A percentile compares a stretch with the other conserved stretches of the same genome.
Evolutionary conservation across 2,329 filamentous ascomycete genomes (phyloP).

Genomic region (Chrysoporthe deuterocubensis): DNA sequence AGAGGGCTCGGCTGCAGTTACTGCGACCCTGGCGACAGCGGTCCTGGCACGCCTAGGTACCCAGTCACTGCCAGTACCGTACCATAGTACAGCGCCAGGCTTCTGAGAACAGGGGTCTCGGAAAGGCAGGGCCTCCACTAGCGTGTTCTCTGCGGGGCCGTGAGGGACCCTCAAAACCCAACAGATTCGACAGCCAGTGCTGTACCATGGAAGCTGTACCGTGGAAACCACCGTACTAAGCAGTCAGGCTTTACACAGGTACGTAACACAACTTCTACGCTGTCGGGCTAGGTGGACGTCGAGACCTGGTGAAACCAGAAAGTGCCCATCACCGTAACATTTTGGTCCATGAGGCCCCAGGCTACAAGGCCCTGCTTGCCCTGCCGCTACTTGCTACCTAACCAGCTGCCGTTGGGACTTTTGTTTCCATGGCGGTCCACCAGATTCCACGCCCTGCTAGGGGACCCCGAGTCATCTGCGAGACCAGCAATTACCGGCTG

Average conservation of each 20-base stretch:
- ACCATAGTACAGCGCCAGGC: not conserved
- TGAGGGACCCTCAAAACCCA: too few relatives aligned
- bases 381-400: not conserved
- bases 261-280: too few relatives aligned
- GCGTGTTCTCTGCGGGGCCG: too few relatives aligned
- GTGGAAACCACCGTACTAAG: too few relatives aligned
- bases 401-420: not conserved
- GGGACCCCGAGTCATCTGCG: not conserved
- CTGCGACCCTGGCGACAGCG: not conserved
- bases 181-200: too few relatives aligned
- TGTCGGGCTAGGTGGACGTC: not conserved
- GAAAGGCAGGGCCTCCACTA: too few relatives aligned
- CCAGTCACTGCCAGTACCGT: too few relatives aligned
- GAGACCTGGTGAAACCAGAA: not conserved
- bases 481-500: not conserved
- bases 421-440: constrained; percentile 12
- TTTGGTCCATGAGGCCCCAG: not conserved
- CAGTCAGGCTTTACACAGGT: too few relatives aligned
- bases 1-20: not conserved
- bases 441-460: constrained; percentile 12
- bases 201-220: too few relatives aligned
- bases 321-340: not conserved
- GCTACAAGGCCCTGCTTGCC: not conserved
- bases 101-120: not conserved
- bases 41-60: not conserved